Conservation (phyloP, 768 basidiomycete species). For the Cantharellus cinnabarinus region DNA sequence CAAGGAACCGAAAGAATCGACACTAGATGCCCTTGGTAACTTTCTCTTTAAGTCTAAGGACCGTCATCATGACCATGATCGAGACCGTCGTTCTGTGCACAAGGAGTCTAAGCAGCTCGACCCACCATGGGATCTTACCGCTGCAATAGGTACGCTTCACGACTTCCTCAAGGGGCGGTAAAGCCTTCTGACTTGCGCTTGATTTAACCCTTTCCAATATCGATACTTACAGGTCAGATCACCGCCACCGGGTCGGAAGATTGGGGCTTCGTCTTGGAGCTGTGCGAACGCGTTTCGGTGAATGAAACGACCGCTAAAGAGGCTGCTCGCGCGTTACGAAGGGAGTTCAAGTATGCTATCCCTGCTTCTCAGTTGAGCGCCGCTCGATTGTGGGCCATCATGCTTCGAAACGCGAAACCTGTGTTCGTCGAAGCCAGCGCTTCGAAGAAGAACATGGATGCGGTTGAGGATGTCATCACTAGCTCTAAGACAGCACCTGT, state of each 20-base stretch:
- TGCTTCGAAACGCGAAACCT: constrained; percentile 41
- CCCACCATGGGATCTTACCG: not conserved
- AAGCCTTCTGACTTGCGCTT: not conserved
- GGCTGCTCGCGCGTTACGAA: constrained; percentile 58
- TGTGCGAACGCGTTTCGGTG: constrained; percentile 63
- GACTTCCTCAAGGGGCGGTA: not conserved
- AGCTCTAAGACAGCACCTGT: constrained; percentile 52
- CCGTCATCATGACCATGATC: not conserved
- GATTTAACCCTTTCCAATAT: not conserved
- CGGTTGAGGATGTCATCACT: constrained; percentile 50
- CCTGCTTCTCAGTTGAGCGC: not conserved
- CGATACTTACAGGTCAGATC: constrained; percentile 4
- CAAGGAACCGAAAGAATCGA: not conserved
- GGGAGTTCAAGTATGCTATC: constrained; percentile 57
- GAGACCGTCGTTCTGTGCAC: not conserved
- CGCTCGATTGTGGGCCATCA: constrained; percentile 59
- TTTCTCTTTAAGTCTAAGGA: not conserved
- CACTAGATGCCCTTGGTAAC: not conserved
- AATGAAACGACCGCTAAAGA: constrained; percentile 62
- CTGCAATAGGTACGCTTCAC: not conserved
- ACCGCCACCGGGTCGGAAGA: constrained; percentile 35
- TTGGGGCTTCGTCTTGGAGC: constrained; percentile 62
- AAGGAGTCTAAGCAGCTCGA: not conserved
- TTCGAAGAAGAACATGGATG: constrained; percentile 59
- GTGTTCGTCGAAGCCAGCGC: constrained; percentile 27